phyloP scores from a whole-genome alignment of 345 rosid species.

The Dipteronia sinensis region DNA sequence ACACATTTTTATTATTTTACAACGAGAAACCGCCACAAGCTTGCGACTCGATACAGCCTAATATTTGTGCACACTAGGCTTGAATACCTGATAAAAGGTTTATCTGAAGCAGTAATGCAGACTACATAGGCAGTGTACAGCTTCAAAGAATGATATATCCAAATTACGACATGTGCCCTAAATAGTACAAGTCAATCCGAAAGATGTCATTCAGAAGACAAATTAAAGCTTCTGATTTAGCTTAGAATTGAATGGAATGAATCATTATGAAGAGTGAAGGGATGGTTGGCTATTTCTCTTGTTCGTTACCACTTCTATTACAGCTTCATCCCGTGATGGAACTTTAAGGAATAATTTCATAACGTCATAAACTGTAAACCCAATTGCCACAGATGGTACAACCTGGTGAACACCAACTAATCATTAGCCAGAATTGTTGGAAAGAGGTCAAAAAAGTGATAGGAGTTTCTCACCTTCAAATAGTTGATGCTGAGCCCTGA shows the following conservation, averaged over 20 bases:
- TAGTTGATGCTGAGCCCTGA: conserved; percentile 92
- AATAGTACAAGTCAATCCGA: conserved; percentile 23
- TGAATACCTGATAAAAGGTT: background rate
- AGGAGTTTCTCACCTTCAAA: conserved; percentile 57
- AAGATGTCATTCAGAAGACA: conserved; percentile 17
- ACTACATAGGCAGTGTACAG: conserved; percentile 19
- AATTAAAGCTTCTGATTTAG: conserved; percentile 8
- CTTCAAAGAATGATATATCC: conserved; percentile 38
- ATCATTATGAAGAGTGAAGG: conserved; percentile 41
- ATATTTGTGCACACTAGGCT: background rate
- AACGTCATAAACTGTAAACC: conserved; percentile 88
- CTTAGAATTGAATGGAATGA: background rate
- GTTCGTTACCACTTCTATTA: conserved; percentile 50
- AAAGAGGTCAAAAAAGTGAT: background rate
- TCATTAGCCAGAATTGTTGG: background rate
- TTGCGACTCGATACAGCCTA: background rate
- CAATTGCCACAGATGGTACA: conserved; percentile 92
- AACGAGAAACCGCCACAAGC: background rate
- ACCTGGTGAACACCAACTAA: conserved; percentile 44
- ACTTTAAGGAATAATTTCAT: conserved; percentile 80
- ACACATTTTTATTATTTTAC: background rate
- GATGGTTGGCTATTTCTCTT: conserved; percentile 53
- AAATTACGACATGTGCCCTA: conserved; percentile 18
- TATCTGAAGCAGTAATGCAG: conserved; percentile 15
- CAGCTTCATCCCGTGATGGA: conserved; percentile 74